phyloP scores from a whole-genome alignment of 139 green algal genomes.

The Chlorella vulgaris region DNA sequence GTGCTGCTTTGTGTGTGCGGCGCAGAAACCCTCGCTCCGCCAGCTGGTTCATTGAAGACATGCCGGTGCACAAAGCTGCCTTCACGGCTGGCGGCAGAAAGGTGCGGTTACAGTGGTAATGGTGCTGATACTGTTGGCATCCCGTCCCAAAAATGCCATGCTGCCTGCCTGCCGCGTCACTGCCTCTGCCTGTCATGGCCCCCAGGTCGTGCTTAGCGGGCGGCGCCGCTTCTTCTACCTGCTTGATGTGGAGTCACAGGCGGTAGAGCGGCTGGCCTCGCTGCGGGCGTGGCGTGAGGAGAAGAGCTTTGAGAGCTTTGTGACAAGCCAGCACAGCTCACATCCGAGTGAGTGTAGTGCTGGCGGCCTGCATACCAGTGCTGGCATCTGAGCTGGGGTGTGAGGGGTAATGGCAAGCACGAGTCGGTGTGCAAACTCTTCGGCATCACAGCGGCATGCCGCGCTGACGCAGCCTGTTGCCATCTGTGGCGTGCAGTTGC shows the following conservation, averaged over 20 bases:
- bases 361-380: not conserved
- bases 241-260: conserved; percentile 70
- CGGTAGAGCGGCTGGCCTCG: conserved; percentile 25
- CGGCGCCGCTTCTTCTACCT: conserved; percentile 88
- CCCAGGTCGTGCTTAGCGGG: conserved; percentile 69
- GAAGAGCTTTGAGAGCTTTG: conserved; percentile 81
- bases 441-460: too few relatives aligned
- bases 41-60: conserved; percentile 82
- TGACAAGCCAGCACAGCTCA: conserved; percentile 46
- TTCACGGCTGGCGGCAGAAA: conserved; percentile 72
- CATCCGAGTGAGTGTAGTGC: conserved; percentile 26
- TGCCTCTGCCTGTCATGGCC: too few relatives aligned
- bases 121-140: too few relatives aligned
- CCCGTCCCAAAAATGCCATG: too few relatives aligned
- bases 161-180: too few relatives aligned
- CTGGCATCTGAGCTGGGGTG: not conserved
- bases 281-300: conserved; percentile 37
- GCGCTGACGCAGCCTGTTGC: not conserved
- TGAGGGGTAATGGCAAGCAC: not conserved
- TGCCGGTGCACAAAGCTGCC: conserved; percentile 81
- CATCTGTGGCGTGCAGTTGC: conserved; percentile 45
- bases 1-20: conserved; percentile 14
- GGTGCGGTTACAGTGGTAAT: not conserved
- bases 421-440: too few relatives aligned
- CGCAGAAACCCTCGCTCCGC: conserved; percentile 82